Percentiles rank a stretch among this genome's conserved stretches.
Conservation (phyloP, 805 yeast species). For the Nakazawaea sp. region DNA sequence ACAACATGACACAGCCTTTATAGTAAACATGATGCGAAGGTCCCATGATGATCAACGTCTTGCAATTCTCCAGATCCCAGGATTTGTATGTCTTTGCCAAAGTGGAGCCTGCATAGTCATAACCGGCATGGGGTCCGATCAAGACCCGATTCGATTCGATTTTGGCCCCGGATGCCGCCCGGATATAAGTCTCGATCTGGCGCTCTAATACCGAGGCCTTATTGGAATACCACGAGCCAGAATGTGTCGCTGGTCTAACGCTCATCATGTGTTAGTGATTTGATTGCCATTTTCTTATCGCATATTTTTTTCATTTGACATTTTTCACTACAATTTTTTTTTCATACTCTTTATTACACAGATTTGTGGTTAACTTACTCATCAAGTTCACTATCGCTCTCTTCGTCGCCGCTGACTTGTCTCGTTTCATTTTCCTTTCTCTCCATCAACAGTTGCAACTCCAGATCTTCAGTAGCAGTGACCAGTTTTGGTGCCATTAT, state of each 20-base stretch:
- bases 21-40: conserved; percentile 92
- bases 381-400: conserved; percentile 26
- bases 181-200: conserved; percentile 48
- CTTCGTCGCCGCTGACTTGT: conserved; percentile 78
- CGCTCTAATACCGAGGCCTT: conserved; percentile 32
- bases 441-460: conserved; percentile 91
- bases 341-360: no score
- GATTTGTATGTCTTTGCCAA: conserved; percentile 72
- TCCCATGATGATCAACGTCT: conserved; percentile 75
- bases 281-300: no score
- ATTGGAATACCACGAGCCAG: conserved; percentile 84
- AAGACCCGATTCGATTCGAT: conserved; percentile 38
- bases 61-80: conserved; percentile 51
- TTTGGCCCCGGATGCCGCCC: conserved; percentile 21
- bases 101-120: conserved; percentile 69
- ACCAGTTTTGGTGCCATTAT: conserved; percentile 99
- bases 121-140: conserved; percentile 86
- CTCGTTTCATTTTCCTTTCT: conserved; percentile 85
- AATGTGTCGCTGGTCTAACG: conserved; percentile 66
- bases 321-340: no score
- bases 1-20: conserved; percentile 47
- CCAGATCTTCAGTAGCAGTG: conserved; percentile 97
- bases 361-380: no score
- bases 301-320: no score
- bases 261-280: no score